These are phyloP conservation scores for Ustilago curta DNA, from an alignment of 1,284 basidiomycete species.

Conservation along the genomic window DNA sequence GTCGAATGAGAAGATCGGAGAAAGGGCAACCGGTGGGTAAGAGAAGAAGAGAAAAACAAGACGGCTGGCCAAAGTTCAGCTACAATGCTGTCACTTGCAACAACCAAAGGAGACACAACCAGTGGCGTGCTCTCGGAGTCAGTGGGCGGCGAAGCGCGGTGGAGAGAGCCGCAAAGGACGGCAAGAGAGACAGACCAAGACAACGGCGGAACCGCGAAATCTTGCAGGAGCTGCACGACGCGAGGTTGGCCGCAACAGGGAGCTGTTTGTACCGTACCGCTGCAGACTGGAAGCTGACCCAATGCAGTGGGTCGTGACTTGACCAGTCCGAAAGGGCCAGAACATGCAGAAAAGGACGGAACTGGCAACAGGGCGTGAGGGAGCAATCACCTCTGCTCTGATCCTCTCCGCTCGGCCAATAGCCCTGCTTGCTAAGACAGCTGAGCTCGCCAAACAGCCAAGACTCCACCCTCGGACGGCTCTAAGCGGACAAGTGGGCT, in stretches of 20 bases:
- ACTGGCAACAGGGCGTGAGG: background rate
- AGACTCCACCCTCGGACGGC: background rate
- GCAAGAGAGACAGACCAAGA: constrained; percentile 2
- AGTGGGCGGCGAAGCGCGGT: constrained; percentile 5
- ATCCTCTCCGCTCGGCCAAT: background rate
- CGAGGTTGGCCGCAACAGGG: constrained; percentile 5
- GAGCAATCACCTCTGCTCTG: too few relatives aligned
- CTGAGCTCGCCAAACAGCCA: background rate
- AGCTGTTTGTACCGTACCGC: too few relatives aligned
- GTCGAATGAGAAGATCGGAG: background rate
- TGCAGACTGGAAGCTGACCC: constrained; percentile 1
- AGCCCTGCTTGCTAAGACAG: background rate
- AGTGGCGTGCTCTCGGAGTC: background rate
- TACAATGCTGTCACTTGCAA: background rate
- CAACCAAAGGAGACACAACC: background rate
- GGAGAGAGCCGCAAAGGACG: background rate
- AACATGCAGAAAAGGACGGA: background rate
- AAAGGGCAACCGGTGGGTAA: background rate
- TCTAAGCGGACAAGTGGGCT: constrained; percentile 9
- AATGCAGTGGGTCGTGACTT: constrained; percentile 6
- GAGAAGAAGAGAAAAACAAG: background rate
- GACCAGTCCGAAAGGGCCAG: background rate
- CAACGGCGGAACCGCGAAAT: background rate
- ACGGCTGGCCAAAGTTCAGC: constrained; percentile 5
- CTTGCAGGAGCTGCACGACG: constrained; percentile 1